Percentiles rank a stretch among this genome's conserved stretches.
Conservation (phyloP, 2,329 filamentous ascomycete species). For the Teratosphaeria epicoccoides region DNA sequence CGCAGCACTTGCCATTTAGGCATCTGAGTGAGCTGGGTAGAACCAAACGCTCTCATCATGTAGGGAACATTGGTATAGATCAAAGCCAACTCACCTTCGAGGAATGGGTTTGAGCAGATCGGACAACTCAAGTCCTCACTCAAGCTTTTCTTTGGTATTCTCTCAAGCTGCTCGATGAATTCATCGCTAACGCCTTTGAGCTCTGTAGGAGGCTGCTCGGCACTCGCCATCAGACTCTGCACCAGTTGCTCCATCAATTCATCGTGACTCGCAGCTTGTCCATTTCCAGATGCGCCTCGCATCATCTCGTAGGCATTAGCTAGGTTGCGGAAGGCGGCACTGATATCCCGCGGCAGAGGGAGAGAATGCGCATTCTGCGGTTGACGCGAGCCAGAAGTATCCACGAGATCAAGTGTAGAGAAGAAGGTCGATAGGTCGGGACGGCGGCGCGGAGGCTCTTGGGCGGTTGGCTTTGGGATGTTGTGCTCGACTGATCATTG, state of each 20-base stretch:
- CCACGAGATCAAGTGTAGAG: slow-evolving; percentile 48
- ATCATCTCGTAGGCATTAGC: slow-evolving; percentile 52
- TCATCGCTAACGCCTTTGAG: slow-evolving; percentile 52
- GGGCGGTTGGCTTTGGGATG: slow-evolving; percentile 30
- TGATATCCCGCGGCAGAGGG: slow-evolving; percentile 50
- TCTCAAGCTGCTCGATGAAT: slow-evolving; percentile 50
- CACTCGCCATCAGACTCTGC: slow-evolving; percentile 42
- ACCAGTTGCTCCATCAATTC: slow-evolving; percentile 47
- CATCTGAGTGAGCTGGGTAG: not conserved
- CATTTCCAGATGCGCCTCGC: slow-evolving; percentile 27
- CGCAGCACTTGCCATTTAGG: not conserved
- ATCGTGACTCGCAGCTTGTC: slow-evolving; percentile 12
- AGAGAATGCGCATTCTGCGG: slow-evolving; percentile 46
- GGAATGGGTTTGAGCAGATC: slow-evolving; percentile 50
- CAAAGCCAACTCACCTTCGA: slow-evolving; percentile 39
- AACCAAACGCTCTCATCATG: not conserved
- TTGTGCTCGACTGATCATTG: slow-evolving; percentile 35
- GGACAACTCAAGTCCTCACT: slow-evolving; percentile 45
- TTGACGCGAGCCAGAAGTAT: slow-evolving; percentile 41
- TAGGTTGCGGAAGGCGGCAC: slow-evolving; percentile 48
- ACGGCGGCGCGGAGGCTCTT: slow-evolving; percentile 34
- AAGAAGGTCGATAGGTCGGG: slow-evolving; percentile 58
- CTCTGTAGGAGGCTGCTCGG: slow-evolving; percentile 49
- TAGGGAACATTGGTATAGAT: not conserved
- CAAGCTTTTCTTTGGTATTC: slow-evolving; percentile 46